These are phyloP conservation scores for Cryptococcus maquisensis DNA, from an alignment of 1,284 basidiomycete species.

Conservation along the genomic window DNA sequence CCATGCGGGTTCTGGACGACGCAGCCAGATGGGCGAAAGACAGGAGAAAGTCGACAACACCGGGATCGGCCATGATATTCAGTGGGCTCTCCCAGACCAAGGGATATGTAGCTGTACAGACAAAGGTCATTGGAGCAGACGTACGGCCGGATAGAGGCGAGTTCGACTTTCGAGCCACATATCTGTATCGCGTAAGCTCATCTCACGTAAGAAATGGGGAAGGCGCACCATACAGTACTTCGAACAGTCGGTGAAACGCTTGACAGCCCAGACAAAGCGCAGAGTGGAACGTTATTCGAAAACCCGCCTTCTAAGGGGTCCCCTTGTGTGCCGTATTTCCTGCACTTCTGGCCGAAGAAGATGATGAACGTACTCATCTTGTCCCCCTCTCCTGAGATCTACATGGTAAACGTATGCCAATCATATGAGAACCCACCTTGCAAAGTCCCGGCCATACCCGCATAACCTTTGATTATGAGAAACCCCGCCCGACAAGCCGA, in stretches of 20 bases:
- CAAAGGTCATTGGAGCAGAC: conserved; percentile 25
- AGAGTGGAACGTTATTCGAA: conserved; percentile 15
- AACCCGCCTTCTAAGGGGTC: conserved; percentile 22
- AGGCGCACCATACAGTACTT: conserved; percentile 23
- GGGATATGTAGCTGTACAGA: conserved; percentile 24
- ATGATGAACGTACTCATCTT: conserved; percentile 8
- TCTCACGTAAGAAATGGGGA: not conserved
- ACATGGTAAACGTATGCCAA: not conserved
- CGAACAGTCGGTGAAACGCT: conserved; percentile 19
- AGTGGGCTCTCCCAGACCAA: conserved; percentile 26
- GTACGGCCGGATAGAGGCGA: conserved; percentile 24
- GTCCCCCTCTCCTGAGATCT: conserved; percentile 12
- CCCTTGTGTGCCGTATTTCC: not conserved
- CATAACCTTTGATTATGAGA: conserved; percentile 19
- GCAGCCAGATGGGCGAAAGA: conserved; percentile 24
- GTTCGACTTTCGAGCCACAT: conserved; percentile 19
- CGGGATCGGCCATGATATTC: conserved; percentile 21
- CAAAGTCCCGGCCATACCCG: conserved; percentile 17
- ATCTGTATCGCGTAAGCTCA: conserved; percentile 12
- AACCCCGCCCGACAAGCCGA: too few relatives aligned
- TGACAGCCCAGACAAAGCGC: conserved; percentile 22
- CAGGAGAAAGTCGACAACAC: conserved; percentile 26
- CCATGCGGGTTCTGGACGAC: conserved; percentile 16
- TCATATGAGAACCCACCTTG: conserved; percentile 6
- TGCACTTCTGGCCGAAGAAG: too few relatives aligned